Evolutionary conservation across 805 yeast genomes (phyloP).

Genomic region (Candida krabiensis): DNA sequence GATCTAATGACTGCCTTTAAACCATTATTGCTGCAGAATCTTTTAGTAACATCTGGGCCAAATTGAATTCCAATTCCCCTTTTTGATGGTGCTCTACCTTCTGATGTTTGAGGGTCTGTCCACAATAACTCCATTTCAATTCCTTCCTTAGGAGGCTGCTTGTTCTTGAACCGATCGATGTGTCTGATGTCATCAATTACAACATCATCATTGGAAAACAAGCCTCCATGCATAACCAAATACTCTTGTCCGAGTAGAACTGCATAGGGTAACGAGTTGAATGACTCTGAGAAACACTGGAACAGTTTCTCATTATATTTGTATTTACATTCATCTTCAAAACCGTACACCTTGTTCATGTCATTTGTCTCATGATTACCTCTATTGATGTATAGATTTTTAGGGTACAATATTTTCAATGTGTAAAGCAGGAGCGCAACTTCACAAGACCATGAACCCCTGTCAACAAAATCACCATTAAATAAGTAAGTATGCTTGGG

Average conservation of each 20-base stretch:
- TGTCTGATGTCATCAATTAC: slow-evolving; percentile 72
- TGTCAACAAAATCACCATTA: slow-evolving; percentile 96
- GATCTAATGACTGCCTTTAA: slow-evolving; percentile 84
- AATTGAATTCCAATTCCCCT: slow-evolving; percentile 96
- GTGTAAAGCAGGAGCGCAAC: slow-evolving; percentile 81
- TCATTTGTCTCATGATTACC: slow-evolving; percentile 97
- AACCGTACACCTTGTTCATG: slow-evolving; percentile 96
- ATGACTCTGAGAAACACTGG: slow-evolving; percentile 81
- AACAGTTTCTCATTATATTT: slow-evolving; percentile 82
- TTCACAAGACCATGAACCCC: slow-evolving; percentile 98
- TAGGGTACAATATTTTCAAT: slow-evolving; percentile 75
- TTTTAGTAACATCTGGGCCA: slow-evolving; percentile 90
- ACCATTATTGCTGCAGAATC: slow-evolving; percentile 70
- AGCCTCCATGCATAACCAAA: slow-evolving; percentile 93
- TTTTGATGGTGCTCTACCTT: slow-evolving; percentile 84
- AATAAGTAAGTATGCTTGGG: slow-evolving; percentile 74
- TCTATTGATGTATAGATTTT: slow-evolving; percentile 71
- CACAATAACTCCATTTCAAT: slow-evolving; percentile 94
- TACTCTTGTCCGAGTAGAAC: slow-evolving; percentile 76
- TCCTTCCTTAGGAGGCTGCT: slow-evolving; percentile 89
- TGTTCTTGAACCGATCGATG: slow-evolving; percentile 60
- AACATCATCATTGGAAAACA: slow-evolving; percentile 75
- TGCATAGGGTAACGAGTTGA: slow-evolving; percentile 83
- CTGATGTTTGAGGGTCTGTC: slow-evolving; percentile 88
- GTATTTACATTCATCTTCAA: slow-evolving; percentile 91